Conservation (phyloP, 768 basidiomycete genomes). For the Suillus occidentalis region DNA sequence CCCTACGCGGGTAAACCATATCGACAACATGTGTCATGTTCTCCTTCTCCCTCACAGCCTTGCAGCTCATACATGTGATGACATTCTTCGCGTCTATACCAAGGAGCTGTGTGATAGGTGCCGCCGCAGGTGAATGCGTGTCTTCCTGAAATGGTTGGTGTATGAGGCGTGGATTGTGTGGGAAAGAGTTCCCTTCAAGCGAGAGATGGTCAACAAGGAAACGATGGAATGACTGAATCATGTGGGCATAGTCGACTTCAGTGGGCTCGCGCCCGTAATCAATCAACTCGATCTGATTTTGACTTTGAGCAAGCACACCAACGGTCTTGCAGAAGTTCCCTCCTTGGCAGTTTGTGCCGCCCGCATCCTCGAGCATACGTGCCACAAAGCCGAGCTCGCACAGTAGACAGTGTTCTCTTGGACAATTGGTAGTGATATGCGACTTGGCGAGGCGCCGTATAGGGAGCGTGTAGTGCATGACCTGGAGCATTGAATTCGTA, state of each 20-base stretch:
- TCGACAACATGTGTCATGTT: constrained; percentile 84
- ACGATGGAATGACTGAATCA: constrained; percentile 94
- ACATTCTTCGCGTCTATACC: constrained; percentile 78
- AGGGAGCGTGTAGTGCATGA: constrained; percentile 81
- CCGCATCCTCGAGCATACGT: constrained; percentile 94
- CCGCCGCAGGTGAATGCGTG: constrained; percentile 41
- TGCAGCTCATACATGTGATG: constrained; percentile 75
- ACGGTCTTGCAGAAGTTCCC: constrained; percentile 97
- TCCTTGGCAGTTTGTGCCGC: constrained; percentile 91
- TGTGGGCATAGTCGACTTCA: constrained; percentile 78
- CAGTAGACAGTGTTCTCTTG: constrained; percentile 87
- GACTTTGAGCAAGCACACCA: constrained; percentile 85
- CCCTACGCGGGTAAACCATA: constrained; percentile 83
- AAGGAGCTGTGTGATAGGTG: constrained; percentile 84
- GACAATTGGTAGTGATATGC: constrained; percentile 87
- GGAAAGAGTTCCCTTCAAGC: constrained; percentile 66
- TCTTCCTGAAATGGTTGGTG: constrained; percentile 31
- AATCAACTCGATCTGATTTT: constrained; percentile 83
- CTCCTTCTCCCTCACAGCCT: constrained; percentile 68
- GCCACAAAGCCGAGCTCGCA: constrained; percentile 95
- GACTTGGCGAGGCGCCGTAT: constrained; percentile 84
- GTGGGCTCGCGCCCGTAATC: constrained; percentile 79
- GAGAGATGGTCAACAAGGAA: constrained; percentile 87
- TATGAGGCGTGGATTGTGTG: constrained; percentile 55
- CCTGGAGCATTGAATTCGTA: constrained; percentile 87